These are phyloP conservation scores for Populus hybrid DNA, from an alignment of 441 rosid genomes.

Conservation along the genomic window DNA sequence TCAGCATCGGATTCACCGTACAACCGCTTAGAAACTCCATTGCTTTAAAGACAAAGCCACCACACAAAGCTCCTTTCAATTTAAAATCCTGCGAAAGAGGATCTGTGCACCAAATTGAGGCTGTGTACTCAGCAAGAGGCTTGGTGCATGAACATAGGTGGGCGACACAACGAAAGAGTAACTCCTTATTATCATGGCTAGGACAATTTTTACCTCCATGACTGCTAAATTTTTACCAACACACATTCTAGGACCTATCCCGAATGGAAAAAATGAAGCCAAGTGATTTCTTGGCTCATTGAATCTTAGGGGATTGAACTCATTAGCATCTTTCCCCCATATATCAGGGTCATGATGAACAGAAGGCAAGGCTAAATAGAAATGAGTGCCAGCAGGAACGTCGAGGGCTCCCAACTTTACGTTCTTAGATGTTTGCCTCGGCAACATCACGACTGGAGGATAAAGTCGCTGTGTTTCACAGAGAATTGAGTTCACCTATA, in stretches of 20 bases:
- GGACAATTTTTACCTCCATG: constrained; percentile 47
- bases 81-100: constrained; percentile 36
- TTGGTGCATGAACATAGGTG: constrained; percentile 61
- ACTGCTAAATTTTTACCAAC: constrained; percentile 60
- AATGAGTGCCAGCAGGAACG: constrained; percentile 52
- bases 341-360: constrained; percentile 50
- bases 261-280: constrained; percentile 52
- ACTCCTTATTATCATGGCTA: constrained; percentile 39
- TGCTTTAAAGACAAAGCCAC: neutral
- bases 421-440: constrained; percentile 37
- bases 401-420: constrained; percentile 49
- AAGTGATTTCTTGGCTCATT: constrained; percentile 43
- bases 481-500: constrained; percentile 55
- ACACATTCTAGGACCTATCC: constrained; percentile 62
- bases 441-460: constrained; percentile 50
- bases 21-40: too few species aligned
- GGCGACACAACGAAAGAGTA: constrained; percentile 47
- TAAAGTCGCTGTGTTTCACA: constrained; percentile 66
- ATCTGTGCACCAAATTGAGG: constrained; percentile 64
- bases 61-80: neutral
- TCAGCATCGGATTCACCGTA: too few species aligned
- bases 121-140: constrained; percentile 36
- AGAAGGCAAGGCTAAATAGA: constrained; percentile 37
- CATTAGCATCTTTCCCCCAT: constrained; percentile 65
- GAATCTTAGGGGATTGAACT: constrained; percentile 66